Evolutionary conservation across 2,329 filamentous ascomycete species (phyloP).

Genomic region (Phialocephala sp.): DNA sequence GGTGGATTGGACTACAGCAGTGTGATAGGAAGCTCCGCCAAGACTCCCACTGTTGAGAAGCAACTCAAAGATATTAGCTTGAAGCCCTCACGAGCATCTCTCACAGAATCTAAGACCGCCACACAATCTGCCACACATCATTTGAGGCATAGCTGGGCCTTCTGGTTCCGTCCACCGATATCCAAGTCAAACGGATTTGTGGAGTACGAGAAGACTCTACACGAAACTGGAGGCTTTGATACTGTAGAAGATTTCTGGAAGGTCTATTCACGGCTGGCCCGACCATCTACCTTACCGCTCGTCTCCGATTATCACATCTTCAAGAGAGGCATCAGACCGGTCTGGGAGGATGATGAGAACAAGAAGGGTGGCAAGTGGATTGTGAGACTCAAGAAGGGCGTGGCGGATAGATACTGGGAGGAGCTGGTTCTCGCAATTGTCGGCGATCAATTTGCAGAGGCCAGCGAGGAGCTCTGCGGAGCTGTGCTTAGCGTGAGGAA

Average conservation of each 20-base stretch:
- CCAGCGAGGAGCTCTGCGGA: conserved; percentile 91
- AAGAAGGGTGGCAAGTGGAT: conserved; percentile 98
- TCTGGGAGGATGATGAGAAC: conserved; percentile 99
- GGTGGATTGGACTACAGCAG: conserved; percentile 80
- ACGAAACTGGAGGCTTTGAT: conserved; percentile 80
- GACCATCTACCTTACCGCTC: conserved; percentile 83
- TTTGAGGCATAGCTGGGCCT: conserved; percentile 88
- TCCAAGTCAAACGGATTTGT: conserved; percentile 87
- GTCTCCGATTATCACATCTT: conserved; percentile 99
- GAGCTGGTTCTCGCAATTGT: conserved; percentile 88
- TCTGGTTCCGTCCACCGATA: conserved; percentile 96
- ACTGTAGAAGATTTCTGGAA: conserved; percentile 91
- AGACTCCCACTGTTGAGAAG: conserved; percentile 67
- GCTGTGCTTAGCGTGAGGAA: conserved; percentile 93
- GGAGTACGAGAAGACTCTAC: conserved; percentile 96
- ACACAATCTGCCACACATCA: conserved; percentile 57
- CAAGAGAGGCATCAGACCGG: conserved; percentile 92
- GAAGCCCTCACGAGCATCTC: conserved; percentile 44
- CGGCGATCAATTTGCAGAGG: conserved; percentile 92
- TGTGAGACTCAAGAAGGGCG: conserved; percentile 93
- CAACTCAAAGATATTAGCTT: conserved; percentile 55
- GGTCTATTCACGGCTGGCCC: conserved; percentile 87
- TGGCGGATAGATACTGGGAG: conserved; percentile 97
- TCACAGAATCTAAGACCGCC: conserved; percentile 53
- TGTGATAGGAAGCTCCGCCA: conserved; percentile 52